Percentiles rank a stretch among this genome's conserved stretches.
Conservation (phyloP, 1,284 basidiomycete genomes). For the Pterulicium gracile region DNA sequence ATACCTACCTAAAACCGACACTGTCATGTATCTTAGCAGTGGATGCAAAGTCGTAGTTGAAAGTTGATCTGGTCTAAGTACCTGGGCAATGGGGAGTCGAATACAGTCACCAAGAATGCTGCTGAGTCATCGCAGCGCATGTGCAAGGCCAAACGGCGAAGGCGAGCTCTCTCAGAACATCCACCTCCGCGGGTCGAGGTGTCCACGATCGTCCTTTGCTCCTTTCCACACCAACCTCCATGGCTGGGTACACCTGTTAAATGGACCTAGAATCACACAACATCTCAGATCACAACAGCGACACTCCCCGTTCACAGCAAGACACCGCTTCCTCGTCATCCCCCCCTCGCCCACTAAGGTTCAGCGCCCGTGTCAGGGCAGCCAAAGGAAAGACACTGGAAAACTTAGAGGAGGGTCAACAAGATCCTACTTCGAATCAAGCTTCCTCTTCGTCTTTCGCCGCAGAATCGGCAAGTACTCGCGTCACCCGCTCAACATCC, state of each 20-base stretch:
- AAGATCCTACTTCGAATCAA: neutral
- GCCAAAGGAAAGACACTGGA: constrained; percentile 1
- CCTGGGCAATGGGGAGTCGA: too few relatives aligned
- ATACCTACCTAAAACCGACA: too few relatives aligned
- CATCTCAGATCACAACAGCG: constrained; percentile 57
- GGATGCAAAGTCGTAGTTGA: too few relatives aligned
- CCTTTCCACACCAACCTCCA: constrained; percentile 33
- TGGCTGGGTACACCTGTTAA: constrained; percentile 76
- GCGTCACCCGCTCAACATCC: neutral
- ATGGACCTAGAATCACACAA: constrained; percentile 71
- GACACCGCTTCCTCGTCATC: constrained; percentile 23
- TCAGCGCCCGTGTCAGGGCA: constrained; percentile 3
- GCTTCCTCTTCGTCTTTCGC: too few relatives aligned
- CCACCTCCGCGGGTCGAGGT: constrained; percentile 21
- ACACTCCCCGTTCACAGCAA: constrained; percentile 36
- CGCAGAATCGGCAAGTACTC: neutral
- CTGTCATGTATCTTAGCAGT: too few relatives aligned
- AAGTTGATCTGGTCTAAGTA: too few relatives aligned
- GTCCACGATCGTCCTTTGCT: constrained; percentile 10
- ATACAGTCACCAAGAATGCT: too few relatives aligned
- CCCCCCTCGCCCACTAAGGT: constrained; percentile 8
- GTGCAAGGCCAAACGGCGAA: too few relatives aligned
- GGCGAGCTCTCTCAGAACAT: constrained; percentile 15
- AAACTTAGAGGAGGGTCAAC: neutral
- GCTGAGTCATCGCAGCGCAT: too few relatives aligned